Evolutionary conservation across 805 yeast species (phyloP), one percentile per base, ranked within the genome.

Genomic region (Candida lessepsii): DNA sequence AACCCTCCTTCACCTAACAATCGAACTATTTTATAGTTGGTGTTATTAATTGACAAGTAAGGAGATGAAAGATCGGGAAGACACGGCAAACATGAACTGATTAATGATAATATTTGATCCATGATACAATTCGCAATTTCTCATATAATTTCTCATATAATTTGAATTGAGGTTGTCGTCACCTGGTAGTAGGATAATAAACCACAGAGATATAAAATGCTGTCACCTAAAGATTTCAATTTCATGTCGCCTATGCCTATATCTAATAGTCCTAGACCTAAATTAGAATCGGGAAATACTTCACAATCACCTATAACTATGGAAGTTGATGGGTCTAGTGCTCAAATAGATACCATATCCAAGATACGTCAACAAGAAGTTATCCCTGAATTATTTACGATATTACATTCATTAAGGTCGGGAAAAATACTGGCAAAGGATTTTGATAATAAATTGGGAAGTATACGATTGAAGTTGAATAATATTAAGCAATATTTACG

Each of bases 1-100:
- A 84, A 85, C 10, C 93, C 95, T 2, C 96, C 95, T 64, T 89
- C 97, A 8, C 96, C 96, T 5, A 90, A 66, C n/a, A 90, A 70
- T 44, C 78, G 73, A 39, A 80, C 63, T 13, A 90, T 82, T 51
- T 68, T 71, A 64, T 83, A 86, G 35, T 68, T 67, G 26, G 76
- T 70, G 40, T 78, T 76, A 57, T 85, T 84, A 47, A 90, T 76
- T 13, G 68, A 54, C 9, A 89, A 63, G 7, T 71, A 71, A 1
- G 93, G 90, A 11, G 76, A 57, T 32, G 70, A 57, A 21, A 58
- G 40, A 39, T 54, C 58, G 1, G 73, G 73, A 18, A 71, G 50
- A 48, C 80, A 75, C 5, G 79, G 79, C 8, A 71, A 57, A 46
- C 78, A 73, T 10, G 47, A 24, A 27, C 54, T 42, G 31, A 60